Base-by-base conservation (phyloP, 768 basidiomycete genomes). In the Phylloporus scabripes region DNA sequence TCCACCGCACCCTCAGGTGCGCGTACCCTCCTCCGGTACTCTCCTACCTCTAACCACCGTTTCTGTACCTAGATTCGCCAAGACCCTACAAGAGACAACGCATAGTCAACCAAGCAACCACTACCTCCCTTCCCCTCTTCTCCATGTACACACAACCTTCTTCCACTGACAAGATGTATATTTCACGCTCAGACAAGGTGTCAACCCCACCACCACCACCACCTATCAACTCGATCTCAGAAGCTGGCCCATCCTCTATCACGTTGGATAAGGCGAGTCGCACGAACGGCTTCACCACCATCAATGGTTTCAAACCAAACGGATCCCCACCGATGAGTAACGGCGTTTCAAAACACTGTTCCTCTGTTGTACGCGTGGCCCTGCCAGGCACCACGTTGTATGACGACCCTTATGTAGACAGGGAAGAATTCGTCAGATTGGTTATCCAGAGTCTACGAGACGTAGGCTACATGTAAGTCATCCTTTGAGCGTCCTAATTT, bases 351-450 rank as follows among this genome's bases (percentile, higher is more conserved):
- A 83, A 79, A 60, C 72, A 78, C 56, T 70, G 67, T 50, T 66
- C 63, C 24, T 60, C 74, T 21, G 69, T 89, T 51, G 67, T 82
- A 28, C 77, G 76, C 60, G 84, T 92, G 41, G 73, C 76, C 38
- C 72, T 86, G 29, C 83, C 85, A 17, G 88, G 90, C 21, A 81
- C 83, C 41, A 77, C 77, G 32, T 74, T 92, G 47, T 92, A 89
- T 58, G 82, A 87, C 38, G 87, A 87, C 67, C 83, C 85, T 54
- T 74, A 74, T 54, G 74, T 95, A 42, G 82, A 92, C 70, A 77
- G 92, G 56, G 89, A 95, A 70, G 93, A 96, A 67, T 93, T 91
- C 64, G 83, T 95, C 43, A 76, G 93, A 58, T 71, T 97, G 40
- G 83, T 92, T 46, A 78, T 96, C 52, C 93, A 97, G 66, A 90